phyloP scores from a whole-genome alignment of 164 flowering plant genomes.

The Paratinospora sagittata region DNA sequence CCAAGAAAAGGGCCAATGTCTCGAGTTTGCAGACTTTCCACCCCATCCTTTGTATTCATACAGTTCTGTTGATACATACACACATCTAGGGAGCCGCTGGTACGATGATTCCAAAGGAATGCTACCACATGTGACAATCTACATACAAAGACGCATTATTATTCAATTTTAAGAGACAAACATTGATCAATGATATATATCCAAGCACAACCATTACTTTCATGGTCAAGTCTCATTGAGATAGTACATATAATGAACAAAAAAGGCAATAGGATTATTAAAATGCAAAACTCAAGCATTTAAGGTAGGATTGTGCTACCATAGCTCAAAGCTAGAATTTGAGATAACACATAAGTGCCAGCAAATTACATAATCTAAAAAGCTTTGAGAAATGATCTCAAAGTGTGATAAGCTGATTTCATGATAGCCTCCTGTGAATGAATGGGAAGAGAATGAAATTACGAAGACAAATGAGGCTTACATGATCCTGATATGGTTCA shows the following conservation, averaged over 20 bases:
- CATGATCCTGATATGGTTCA: no score
- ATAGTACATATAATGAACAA: not conserved
- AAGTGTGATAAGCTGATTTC: no score
- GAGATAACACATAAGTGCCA: not conserved
- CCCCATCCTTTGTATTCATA: conserved; percentile 78
- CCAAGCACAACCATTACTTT: not conserved
- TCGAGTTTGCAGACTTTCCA: conserved; percentile 80
- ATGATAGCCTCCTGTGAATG: no score
- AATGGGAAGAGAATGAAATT: no score
- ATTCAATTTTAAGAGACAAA: conserved; percentile 6
- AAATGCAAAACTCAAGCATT: no score
- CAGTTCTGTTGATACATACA: conserved; percentile 79
- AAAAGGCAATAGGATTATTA: no score
- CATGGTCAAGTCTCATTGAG: not conserved
- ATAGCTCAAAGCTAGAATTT: not conserved
- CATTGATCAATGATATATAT: not conserved
- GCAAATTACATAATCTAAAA: not conserved
- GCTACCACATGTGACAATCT: conserved; percentile 98
- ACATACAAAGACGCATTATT: conserved; percentile 16
- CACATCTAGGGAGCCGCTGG: conserved; percentile 81
- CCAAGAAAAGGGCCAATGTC: conserved; percentile 80
- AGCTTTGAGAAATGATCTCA: not conserved
- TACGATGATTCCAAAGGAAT: conserved; percentile 86
- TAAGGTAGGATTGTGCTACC: not conserved
- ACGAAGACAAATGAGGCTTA: no score